These are phyloP conservation scores for Rhodotorula glutinis DNA, from an alignment of 1,284 basidiomycete genomes.

Conservation along the genomic window DNA sequence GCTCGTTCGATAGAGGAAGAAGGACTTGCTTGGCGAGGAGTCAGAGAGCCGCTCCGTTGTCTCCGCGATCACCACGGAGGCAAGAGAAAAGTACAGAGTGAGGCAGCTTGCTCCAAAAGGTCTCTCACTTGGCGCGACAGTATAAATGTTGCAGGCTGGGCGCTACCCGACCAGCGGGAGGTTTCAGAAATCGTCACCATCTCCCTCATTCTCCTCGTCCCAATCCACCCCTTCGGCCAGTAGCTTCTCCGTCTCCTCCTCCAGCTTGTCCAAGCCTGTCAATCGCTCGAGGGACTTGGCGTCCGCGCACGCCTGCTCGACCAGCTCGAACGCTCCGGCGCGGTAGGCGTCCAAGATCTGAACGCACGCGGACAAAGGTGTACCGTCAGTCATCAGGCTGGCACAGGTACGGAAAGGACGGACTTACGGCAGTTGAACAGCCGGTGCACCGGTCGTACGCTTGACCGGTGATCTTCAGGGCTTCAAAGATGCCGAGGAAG, in stretches of 20 bases:
- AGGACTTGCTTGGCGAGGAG: too few species aligned
- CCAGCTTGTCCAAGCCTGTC: constrained; percentile 29
- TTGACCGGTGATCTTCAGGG: constrained; percentile 74
- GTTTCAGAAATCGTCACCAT: constrained; percentile 6
- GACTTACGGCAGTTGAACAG: constrained; percentile 70
- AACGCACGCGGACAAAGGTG: neutral
- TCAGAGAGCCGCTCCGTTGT: too few species aligned
- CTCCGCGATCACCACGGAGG: neutral
- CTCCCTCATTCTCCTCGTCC: constrained; percentile 13
- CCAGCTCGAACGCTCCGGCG: constrained; percentile 69
- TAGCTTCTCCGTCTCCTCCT: constrained; percentile 28
- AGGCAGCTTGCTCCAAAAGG: too few species aligned
- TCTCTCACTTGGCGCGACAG: too few species aligned
- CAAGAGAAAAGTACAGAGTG: too few species aligned
- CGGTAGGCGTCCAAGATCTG: constrained; percentile 76
- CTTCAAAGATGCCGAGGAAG: constrained; percentile 79
- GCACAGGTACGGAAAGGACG: neutral
- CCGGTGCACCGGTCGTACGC: constrained; percentile 88
- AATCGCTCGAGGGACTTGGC: constrained; percentile 56
- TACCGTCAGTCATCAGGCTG: neutral
- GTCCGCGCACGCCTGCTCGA: constrained; percentile 81
- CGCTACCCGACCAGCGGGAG: neutral
- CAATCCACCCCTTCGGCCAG: constrained; percentile 20
- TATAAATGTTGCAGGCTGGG: too few species aligned
- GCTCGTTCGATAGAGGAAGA: too few species aligned